phyloP scores from a whole-genome alignment of 2,329 filamentous ascomycete genomes.

The Sphaerulina vaccinii region DNA sequence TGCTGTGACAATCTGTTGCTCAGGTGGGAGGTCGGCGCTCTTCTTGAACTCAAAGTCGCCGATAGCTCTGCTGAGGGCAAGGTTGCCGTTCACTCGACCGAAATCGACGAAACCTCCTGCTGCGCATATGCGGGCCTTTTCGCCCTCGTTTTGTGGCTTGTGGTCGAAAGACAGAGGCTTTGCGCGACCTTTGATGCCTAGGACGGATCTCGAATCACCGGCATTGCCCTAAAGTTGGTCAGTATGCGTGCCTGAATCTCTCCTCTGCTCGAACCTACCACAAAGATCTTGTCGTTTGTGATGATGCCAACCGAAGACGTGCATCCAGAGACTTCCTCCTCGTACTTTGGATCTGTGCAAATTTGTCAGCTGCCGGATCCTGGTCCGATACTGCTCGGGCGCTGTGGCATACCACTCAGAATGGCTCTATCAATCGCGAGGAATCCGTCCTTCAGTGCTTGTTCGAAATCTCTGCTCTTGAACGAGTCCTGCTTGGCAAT shows the following conservation, averaged over 20 bases:
- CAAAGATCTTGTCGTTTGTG: slow-evolving; percentile 87
- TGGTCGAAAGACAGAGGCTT: slow-evolving; percentile 99
- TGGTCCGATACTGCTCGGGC: not conserved
- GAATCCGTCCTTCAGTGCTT: slow-evolving; percentile 96
- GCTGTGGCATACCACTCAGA: slow-evolving; percentile 71
- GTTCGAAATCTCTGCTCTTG: slow-evolving; percentile 85
- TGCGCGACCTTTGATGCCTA: slow-evolving; percentile 94
- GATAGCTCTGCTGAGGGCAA: slow-evolving; percentile 93
- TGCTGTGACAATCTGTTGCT: slow-evolving; percentile 97
- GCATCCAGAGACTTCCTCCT: slow-evolving; percentile 97
- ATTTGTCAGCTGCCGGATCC: slow-evolving; percentile 28
- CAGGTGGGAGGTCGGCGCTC: slow-evolving; percentile 92
- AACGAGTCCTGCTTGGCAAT: slow-evolving; percentile 93
- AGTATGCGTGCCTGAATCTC: slow-evolving; percentile 10
- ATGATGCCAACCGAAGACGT: slow-evolving; percentile 90
- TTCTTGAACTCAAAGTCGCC: slow-evolving; percentile 99
- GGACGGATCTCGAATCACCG: slow-evolving; percentile 89
- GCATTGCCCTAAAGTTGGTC: slow-evolving; percentile 73
- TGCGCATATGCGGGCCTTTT: slow-evolving; percentile 93
- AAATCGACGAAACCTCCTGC: slow-evolving; percentile 98
- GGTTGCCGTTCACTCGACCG: slow-evolving; percentile 95
- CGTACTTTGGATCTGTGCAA: slow-evolving; percentile 81
- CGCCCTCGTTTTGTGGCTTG: slow-evolving; percentile 97
- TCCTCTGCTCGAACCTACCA: slow-evolving; percentile 62
- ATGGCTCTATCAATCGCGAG: slow-evolving; percentile 94